Conservation (phyloP, 2,329 filamentous ascomycete genomes). For the Microcyclospora tardicrescens region DNA sequence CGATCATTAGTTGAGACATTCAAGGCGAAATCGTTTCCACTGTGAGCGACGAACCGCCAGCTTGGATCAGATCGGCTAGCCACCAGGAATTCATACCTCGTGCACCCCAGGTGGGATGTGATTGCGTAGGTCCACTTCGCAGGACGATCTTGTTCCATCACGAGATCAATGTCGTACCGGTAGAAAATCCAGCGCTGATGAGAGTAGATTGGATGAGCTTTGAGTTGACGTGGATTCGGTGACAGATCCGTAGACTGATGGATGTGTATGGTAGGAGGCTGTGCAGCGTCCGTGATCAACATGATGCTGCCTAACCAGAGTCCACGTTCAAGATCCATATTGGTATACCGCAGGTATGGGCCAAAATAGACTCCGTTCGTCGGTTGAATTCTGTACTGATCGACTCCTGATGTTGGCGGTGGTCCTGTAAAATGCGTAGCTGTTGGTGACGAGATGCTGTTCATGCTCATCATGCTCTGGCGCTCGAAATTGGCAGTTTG, state of each 20-base stretch:
- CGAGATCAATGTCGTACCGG: conserved; percentile 80
- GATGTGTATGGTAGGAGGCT: conserved; percentile 91
- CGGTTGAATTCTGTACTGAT: conserved; percentile 84
- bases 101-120: conserved; percentile 91
- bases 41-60: conserved; percentile 94
- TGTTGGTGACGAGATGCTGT: conserved; percentile 59
- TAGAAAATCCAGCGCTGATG: conserved; percentile 95
- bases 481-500: conserved; percentile 67
- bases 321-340: conserved; percentile 89
- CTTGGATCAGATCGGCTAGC: conserved; percentile 79
- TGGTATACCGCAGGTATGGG: conserved; percentile 86
- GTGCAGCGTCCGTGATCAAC: conserved; percentile 73
- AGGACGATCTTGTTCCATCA: conserved; percentile 66
- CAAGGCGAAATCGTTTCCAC: conserved; percentile 87
- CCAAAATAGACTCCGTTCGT: conserved; percentile 98
- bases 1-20: conserved; percentile 78
- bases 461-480: conserved; percentile 73
- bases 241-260: conserved; percentile 83
- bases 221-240: conserved; percentile 75
- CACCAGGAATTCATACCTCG: conserved; percentile 93
- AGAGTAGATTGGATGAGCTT: conserved; percentile 66
- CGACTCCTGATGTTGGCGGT: conserved; percentile 77
- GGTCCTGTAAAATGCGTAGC: conserved; percentile 76
- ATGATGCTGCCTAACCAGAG: conserved; percentile 89
- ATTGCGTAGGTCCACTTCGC: conserved; percentile 97